Percentiles rank a stretch among this genome's conserved stretches.
Evolutionary conservation across 768 basidiomycete genomes (phyloP).

Genomic region (Clathrus columnatus): DNA sequence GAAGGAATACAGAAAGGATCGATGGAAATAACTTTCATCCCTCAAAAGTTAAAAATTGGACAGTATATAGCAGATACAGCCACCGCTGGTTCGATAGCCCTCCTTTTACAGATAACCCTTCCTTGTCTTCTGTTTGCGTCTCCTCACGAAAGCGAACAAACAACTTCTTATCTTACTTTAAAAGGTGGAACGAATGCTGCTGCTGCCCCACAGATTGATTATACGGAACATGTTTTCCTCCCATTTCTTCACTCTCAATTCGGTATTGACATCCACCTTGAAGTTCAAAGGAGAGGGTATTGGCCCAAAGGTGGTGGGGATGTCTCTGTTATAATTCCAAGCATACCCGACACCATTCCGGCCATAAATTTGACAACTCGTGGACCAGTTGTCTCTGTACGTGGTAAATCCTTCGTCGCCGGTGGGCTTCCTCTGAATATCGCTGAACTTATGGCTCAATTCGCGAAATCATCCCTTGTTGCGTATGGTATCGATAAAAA

Average conservation of each 20-base stretch:
- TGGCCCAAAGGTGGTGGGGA: constrained; percentile 67
- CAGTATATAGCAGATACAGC: constrained; percentile 37
- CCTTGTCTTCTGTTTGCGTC: constrained; percentile 52
- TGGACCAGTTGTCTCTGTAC: constrained; percentile 41
- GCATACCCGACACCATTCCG: constrained; percentile 32
- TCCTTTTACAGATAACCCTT: constrained; percentile 63
- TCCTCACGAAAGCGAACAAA: constrained; percentile 18
- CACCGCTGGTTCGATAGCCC: constrained; percentile 64
- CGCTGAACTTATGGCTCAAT: constrained; percentile 47
- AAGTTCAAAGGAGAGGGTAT: constrained; percentile 54
- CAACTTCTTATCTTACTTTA: constrained; percentile 42
- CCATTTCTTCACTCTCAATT: constrained; percentile 61
- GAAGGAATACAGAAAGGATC: constrained; percentile 50
- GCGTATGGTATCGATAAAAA: constrained; percentile 27
- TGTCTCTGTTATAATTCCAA: constrained; percentile 33
- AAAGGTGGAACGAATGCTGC: constrained; percentile 67
- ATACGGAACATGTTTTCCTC: constrained; percentile 53
- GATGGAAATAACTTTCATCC: constrained; percentile 42
- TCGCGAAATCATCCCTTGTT: constrained; percentile 39
- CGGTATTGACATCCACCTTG: constrained; percentile 32
- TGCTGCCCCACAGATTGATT: constrained; percentile 69
- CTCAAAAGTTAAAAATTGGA: constrained; percentile 35
- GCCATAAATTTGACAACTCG: constrained; percentile 46
- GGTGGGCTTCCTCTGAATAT: constrained; percentile 45
- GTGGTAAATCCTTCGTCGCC: constrained; percentile 57